A percentile compares a stretch with the other conserved stretches of the same genome.
These are phyloP conservation scores for Boletus insuetus DNA, from an alignment of 768 basidiomycete genomes.

Conservation along the genomic window DNA sequence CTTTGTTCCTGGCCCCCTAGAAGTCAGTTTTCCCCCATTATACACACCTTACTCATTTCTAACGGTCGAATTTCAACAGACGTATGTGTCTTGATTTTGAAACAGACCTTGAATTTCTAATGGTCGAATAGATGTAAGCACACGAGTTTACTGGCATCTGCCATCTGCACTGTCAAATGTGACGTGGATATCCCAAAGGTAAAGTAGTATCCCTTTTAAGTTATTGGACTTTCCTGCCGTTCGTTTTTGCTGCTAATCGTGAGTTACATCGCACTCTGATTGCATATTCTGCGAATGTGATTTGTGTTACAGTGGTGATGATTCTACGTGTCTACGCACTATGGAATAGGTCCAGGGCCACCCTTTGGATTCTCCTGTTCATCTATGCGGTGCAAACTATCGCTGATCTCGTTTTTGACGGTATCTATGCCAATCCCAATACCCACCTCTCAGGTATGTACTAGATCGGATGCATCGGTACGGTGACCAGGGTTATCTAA, in stretches of 20 bases:
- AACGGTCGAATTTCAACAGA: neutral
- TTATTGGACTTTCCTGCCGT: neutral
- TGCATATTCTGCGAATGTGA: neutral
- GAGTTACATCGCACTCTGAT: neutral
- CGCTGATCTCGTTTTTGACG: neutral
- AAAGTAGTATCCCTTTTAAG: rapidly evolving
- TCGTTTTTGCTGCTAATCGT: neutral
- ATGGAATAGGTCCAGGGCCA: neutral
- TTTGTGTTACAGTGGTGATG: neutral
- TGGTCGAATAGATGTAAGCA: neutral
- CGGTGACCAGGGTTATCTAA: no score
- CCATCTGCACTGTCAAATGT: no score
- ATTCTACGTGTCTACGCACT: neutral
- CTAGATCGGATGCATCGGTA: neutral
- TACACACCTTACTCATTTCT: neutral
- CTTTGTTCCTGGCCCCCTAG: neutral
- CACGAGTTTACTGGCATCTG: neutral
- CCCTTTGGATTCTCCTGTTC: neutral
- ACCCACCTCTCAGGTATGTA: neutral
- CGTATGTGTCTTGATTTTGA: no score
- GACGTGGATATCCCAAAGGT: neutral
- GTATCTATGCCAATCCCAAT: neutral
- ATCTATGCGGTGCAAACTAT: neutral
- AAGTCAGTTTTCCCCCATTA: neutral
- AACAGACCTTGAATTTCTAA: no score